Conservation (phyloP, 768 basidiomycete genomes). For the Pleurotus platypus region DNA sequence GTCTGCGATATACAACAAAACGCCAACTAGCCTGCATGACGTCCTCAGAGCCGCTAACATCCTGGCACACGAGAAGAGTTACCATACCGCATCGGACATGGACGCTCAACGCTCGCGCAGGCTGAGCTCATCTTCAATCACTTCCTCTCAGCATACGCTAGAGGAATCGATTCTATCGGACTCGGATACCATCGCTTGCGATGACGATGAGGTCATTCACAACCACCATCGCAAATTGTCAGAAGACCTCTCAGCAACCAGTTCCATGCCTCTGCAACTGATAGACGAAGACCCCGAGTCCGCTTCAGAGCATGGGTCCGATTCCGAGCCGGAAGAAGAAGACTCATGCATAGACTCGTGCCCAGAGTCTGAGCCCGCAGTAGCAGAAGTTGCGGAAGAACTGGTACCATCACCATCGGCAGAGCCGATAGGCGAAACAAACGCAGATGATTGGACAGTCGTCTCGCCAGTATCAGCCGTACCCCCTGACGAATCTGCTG, state of each 20-base stretch:
- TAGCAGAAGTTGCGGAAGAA: no score
- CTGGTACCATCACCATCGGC: neutral
- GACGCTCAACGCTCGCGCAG: neutral
- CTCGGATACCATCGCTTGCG: neutral
- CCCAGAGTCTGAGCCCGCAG: no score
- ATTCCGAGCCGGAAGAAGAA: neutral
- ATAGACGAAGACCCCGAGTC: neutral
- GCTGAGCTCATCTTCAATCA: neutral
- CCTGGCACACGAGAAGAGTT: neutral
- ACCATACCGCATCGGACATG: neutral
- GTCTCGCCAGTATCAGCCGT: constrained; percentile 2
- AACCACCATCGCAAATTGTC: neutral
- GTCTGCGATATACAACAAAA: neutral
- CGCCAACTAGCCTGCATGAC: constrained; percentile 1
- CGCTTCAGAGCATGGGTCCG: neutral
- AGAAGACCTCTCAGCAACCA: neutral
- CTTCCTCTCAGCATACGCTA: neutral
- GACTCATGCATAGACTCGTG: no score
- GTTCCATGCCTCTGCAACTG: neutral
- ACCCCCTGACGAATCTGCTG: neutral
- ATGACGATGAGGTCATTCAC: constrained; percentile 1
- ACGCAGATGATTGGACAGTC: neutral
- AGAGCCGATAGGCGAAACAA: neutral
- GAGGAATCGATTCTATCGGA: neutral
- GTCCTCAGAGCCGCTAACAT: neutral